Base-by-base conservation (phyloP, 2,329 filamentous ascomycete species). In the Aspergillus tamarii region DNA sequence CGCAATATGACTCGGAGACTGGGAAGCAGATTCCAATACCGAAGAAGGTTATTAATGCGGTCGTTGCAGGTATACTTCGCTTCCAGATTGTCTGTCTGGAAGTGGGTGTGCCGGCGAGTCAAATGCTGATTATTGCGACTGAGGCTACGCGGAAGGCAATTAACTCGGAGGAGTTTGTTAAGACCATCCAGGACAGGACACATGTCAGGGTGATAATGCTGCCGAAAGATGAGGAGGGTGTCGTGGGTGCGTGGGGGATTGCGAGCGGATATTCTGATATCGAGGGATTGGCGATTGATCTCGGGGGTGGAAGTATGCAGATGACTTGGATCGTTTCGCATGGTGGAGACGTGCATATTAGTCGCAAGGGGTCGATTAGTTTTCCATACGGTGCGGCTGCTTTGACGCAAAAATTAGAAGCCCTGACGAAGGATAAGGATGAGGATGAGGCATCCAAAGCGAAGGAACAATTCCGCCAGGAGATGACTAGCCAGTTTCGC, bases 121-220 rank as follows among this genome's bases (percentile, higher is more conserved):
- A 93, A 65, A 85, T 94, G 63, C 86, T 86, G 16, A 86, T 96
- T 11, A 87, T 97, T 54, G 93, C 93, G n/a, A 97, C 93, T 0
- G 93, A 96, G 76, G 93, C 93, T 5, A 94, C 94, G 77, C 88
- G 93, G 45, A 90, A 88, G 36, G 92, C 93, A 4, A 77, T 85
- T 66, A 97, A 96, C 73, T 87, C 89, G 2, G 81, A 82, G n/a
- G 84, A 86, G 1, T 92, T 95, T 79, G 83, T 91, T 1, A 75
- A 80, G 0, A 84, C 85, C 36, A 93, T 97, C 65, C 80, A 83
- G 41, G 73, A 82, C 1, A 81, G 82, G 5, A 89, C 88, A 0
- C 89, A 88, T 1, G 87, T 93, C 74, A 80, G 81, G 1, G 91
- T 96, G 1, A 84, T 88, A 60, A 84, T 96, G 62, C 81, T 96